These are phyloP conservation scores for Silene conica DNA, from an alignment of 148 eudicot species.

Conservation along the genomic window DNA sequence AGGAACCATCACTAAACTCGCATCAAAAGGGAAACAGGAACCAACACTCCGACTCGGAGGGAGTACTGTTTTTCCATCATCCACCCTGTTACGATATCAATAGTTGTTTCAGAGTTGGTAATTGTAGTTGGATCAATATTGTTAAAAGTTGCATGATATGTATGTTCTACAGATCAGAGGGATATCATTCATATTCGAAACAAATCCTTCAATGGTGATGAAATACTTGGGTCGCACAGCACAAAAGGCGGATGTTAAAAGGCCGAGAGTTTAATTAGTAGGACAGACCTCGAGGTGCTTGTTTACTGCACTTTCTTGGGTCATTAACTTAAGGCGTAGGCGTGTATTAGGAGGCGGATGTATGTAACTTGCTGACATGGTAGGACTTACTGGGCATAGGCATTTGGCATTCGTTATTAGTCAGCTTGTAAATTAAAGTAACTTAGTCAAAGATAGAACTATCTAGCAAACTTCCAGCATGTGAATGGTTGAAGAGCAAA, in stretches of 20 bases:
- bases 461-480: background rate
- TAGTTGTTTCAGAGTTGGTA: background rate
- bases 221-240: slow-evolving; percentile 37
- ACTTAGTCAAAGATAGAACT: background rate
- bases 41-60: no score
- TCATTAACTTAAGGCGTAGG: slow-evolving; percentile 5
- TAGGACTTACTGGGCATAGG: slow-evolving; percentile 10
- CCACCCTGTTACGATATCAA: background rate
- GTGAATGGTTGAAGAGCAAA: no score
- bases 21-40: no score
- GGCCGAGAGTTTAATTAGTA: slow-evolving; percentile 11
- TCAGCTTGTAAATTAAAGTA: slow-evolving; percentile 21
- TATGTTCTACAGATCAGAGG: slow-evolving; percentile 41
- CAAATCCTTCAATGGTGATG: slow-evolving; percentile 38
- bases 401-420: slow-evolving; percentile 11
- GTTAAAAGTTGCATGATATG: background rate
- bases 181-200: slow-evolving; percentile 69
- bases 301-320: slow-evolving; percentile 32
- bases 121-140: background rate
- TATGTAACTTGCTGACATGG: slow-evolving; percentile 25
- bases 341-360: slow-evolving; percentile 3
- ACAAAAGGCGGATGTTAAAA: slow-evolving; percentile 24
- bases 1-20: no score
- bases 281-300: slow-evolving; percentile 11
- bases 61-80: no score